A percentile compares a stretch with the other conserved stretches of the same genome.
Conservation (phyloP, 139 green algal genomes). For the Pedinophyceae sp. region DNA sequence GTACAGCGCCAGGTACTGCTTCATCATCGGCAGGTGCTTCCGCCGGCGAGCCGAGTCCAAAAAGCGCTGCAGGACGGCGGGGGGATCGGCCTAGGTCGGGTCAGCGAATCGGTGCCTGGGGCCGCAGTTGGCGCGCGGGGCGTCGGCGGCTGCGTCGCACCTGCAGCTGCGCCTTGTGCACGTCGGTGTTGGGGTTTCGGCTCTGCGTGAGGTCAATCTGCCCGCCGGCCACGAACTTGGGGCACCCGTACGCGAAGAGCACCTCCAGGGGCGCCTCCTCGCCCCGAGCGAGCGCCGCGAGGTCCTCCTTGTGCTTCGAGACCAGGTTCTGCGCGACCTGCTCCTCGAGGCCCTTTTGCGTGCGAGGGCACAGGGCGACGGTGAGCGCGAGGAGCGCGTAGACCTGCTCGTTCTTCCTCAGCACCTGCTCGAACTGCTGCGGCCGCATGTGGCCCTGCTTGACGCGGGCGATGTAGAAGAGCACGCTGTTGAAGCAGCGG, state of each 20-base stretch:
- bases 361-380: slow-evolving; percentile 56
- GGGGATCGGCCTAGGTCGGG: not conserved
- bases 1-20: slow-evolving; percentile 88
- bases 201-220: slow-evolving; percentile 41
- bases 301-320: slow-evolving; percentile 15
- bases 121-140: too few relatives aligned
- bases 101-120: not conserved
- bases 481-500: slow-evolving; percentile 66
- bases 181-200: slow-evolving; percentile 52
- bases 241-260: slow-evolving; percentile 86
- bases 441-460: slow-evolving; percentile 10
- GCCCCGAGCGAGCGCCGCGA: slow-evolving; percentile 17
- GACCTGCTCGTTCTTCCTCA: slow-evolving; percentile 99
- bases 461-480: slow-evolving; percentile 63
- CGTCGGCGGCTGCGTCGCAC: not conserved
- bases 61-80: slow-evolving; percentile 48
- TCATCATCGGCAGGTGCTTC: slow-evolving; percentile 42
- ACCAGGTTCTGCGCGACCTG: slow-evolving; percentile 22
- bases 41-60: slow-evolving; percentile 54
- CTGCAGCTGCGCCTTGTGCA: slow-evolving; percentile 19
- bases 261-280: slow-evolving; percentile 60
- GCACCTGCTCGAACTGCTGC: slow-evolving; percentile 40
- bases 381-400: slow-evolving; percentile 75
- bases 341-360: slow-evolving; percentile 48
- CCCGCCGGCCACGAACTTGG: slow-evolving; percentile 77